Conservation (phyloP, 106 monocot species). For the Allium sativum region DNA sequence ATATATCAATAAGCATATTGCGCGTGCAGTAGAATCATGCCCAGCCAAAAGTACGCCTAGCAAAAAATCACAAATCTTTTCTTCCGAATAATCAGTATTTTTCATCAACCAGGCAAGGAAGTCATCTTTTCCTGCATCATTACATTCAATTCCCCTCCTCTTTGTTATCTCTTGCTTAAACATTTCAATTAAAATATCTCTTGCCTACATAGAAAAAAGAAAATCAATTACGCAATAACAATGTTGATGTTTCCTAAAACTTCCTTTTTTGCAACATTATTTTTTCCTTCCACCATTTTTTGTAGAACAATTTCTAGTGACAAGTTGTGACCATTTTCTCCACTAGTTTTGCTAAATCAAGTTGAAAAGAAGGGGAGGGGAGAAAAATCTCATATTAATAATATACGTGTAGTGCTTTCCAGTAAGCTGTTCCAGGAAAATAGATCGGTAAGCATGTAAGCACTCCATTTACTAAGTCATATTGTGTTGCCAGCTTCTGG, state of each 20-base stretch:
- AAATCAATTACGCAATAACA: too few relatives aligned
- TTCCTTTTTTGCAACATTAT: too few relatives aligned
- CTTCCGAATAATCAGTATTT: neutral
- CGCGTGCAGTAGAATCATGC: neutral
- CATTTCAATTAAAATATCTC: neutral
- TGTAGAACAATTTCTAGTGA: too few relatives aligned
- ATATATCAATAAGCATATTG: neutral
- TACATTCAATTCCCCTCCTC: neutral
- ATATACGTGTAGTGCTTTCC: neutral
- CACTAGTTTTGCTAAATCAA: too few relatives aligned
- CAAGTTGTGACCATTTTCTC: too few relatives aligned
- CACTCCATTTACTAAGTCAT: neutral
- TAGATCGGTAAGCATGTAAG: neutral
- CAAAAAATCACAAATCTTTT: neutral
- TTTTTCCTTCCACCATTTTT: too few relatives aligned
- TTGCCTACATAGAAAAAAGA: neutral
- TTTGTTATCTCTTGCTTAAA: neutral
- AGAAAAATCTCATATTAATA: too few relatives aligned
- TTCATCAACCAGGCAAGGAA: neutral
- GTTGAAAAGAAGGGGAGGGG: too few relatives aligned
- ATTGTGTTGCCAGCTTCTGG: neutral
- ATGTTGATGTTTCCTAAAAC: too few relatives aligned
- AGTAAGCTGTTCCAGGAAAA: neutral
- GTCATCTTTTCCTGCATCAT: neutral
- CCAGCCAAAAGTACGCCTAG: neutral